Conservation (phyloP, 139 green algal species). For the Ettlia oleoabundans region DNA sequence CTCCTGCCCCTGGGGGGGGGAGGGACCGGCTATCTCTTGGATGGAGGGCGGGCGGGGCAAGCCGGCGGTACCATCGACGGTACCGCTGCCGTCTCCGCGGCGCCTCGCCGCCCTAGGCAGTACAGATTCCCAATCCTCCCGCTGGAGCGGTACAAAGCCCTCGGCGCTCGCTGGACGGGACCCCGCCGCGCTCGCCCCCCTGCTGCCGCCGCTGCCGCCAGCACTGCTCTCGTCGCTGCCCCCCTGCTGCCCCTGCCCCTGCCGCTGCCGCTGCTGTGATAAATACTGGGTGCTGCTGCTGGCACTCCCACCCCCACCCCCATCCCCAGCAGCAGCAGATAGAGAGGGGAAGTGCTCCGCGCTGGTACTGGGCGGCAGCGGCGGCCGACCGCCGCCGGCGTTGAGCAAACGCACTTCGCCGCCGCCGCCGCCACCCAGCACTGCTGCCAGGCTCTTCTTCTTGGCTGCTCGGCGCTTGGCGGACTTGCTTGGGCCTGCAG, state of each 20-base stretch:
- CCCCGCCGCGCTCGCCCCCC: no score
- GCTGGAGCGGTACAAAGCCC: constrained; percentile 6
- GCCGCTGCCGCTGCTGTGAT: background rate
- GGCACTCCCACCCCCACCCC: no score
- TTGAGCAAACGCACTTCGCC: constrained; percentile 32
- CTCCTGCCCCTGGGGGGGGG: no score
- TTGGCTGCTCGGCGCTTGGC: constrained; percentile 55
- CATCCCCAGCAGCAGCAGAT: background rate
- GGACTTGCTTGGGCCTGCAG: constrained; percentile 54
- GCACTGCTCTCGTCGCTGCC: background rate
- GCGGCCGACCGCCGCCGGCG: constrained; percentile 8
- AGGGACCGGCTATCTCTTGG: constrained; percentile 27
- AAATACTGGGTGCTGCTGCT: no score
- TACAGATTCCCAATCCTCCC: constrained; percentile 13
- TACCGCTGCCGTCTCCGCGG: constrained; percentile 1
- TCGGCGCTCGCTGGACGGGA: no score
- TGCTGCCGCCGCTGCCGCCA: background rate
- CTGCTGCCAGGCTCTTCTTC: constrained; percentile 49
- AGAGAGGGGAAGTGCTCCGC: constrained; percentile 23
- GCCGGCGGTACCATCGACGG: background rate
- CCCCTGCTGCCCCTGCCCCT: background rate
- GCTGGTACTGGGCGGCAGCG: background rate
- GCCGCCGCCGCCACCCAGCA: constrained; percentile 27
- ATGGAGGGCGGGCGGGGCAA: constrained; percentile 22
- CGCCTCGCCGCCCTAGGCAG: background rate